These are phyloP conservation scores for Colletotrichum sojae DNA, from an alignment of 2,329 filamentous ascomycete genomes.

Conservation along the genomic window DNA sequence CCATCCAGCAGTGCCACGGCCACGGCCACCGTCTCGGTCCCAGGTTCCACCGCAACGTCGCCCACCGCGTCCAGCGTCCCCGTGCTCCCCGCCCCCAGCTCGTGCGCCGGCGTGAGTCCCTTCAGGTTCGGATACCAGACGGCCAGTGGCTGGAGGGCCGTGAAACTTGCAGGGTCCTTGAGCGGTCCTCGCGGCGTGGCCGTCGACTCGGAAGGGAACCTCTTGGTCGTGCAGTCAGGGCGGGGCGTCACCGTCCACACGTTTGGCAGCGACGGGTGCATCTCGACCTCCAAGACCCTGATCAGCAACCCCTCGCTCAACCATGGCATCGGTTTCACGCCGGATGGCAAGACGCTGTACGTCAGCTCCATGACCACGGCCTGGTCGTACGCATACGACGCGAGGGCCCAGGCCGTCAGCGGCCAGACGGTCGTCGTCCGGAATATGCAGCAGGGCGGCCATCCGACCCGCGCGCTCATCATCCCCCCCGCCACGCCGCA, in stretches of 20 bases:
- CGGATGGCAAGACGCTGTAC: conserved; percentile 56
- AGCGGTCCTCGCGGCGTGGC: conserved; percentile 53
- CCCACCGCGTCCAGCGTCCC: conserved; percentile 20
- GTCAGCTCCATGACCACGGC: conserved; percentile 58
- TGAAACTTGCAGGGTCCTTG: conserved; percentile 56
- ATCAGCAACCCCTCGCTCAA: conserved; percentile 53
- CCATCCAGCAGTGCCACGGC: conserved; percentile 21
- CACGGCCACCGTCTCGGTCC: conserved; percentile 8
- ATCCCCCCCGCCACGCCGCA: conserved; percentile 54
- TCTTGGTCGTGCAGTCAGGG: conserved; percentile 55
- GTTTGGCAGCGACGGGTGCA: conserved; percentile 56
- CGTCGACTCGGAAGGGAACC: conserved; percentile 54
- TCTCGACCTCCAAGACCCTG: conserved; percentile 54
- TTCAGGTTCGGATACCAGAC: conserved; percentile 49
- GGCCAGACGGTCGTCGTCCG: conserved; percentile 57
- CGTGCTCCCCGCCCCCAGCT: conserved; percentile 50
- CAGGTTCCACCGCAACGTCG: conserved; percentile 17
- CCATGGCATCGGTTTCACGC: conserved; percentile 56
- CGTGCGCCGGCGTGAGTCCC: conserved; percentile 52
- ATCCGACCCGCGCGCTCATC: conserved; percentile 55
- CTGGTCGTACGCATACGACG: conserved; percentile 72
- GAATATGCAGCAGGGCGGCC: conserved; percentile 56
- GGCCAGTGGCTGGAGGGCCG: conserved; percentile 53
- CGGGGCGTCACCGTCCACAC: conserved; percentile 56
- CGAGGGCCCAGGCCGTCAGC: conserved; percentile 60